Conservation (phyloP, 257 asterid species). For the Thymus quinquecostatus region DNA sequence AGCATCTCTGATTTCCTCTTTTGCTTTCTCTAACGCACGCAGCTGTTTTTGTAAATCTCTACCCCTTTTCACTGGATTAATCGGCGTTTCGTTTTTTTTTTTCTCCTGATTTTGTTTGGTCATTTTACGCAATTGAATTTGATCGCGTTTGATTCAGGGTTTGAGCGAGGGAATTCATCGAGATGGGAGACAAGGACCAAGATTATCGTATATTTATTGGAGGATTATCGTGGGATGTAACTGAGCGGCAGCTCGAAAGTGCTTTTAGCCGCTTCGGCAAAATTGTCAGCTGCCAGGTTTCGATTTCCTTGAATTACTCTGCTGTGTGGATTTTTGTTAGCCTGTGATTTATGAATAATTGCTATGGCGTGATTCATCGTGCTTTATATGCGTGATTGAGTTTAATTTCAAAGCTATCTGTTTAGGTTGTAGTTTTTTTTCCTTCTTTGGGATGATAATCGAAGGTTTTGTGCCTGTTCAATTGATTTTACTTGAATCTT, state of each 20-base stretch:
- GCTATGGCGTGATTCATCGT: neutral
- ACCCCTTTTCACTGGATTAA: neutral
- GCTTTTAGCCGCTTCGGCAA: slow-evolving; percentile 87
- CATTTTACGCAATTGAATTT: slow-evolving; percentile 12
- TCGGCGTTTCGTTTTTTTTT: neutral
- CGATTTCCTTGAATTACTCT: slow-evolving; percentile 17
- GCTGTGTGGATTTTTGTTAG: neutral
- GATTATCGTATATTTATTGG: slow-evolving; percentile 92
- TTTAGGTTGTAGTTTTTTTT: neutral
- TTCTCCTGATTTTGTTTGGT: neutral
- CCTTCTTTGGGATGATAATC: neutral
- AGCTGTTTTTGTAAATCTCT: slow-evolving; percentile 6
- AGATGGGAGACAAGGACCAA: slow-evolving; percentile 79
- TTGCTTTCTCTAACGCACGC: neutral
- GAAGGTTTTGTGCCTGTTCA: neutral
- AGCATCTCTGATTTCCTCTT: slow-evolving; percentile 30
- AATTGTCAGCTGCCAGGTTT: slow-evolving; percentile 87
- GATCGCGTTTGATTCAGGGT: slow-evolving; percentile 26
- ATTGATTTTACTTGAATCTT: slow-evolving; percentile 2
- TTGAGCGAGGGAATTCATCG: slow-evolving; percentile 14
- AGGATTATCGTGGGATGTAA: slow-evolving; percentile 83
- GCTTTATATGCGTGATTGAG: neutral
- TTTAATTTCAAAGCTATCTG: neutral
- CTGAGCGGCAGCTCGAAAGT: slow-evolving; percentile 90
- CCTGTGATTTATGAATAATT: neutral